Conservation (phyloP, 495 filamentous ascomycete genomes). For the Mytilinidion resinicola region DNA sequence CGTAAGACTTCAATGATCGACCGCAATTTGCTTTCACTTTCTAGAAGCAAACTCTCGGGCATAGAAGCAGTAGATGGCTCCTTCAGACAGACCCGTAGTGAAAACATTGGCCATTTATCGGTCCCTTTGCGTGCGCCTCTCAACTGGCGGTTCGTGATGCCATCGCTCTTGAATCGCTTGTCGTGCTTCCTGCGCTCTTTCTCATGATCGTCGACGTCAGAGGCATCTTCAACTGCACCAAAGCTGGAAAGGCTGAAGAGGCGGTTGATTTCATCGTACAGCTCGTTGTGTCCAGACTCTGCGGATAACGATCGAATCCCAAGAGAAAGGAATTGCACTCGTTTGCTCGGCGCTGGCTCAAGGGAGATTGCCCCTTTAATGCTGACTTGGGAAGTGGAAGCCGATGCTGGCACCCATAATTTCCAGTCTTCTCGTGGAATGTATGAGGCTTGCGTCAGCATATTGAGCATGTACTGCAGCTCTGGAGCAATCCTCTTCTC, state of each 20-base stretch:
- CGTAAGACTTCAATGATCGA: constrained; percentile 28
- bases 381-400: constrained; percentile 51
- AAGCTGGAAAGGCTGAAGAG: constrained; percentile 75
- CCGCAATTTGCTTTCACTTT: constrained; percentile 44
- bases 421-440: constrained; percentile 45
- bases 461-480: constrained; percentile 30
- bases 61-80: constrained; percentile 7
- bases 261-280: constrained; percentile 75
- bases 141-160: constrained; percentile 51
- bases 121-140: constrained; percentile 56
- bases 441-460: constrained; percentile 60
- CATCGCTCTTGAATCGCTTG: constrained; percentile 42
- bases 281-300: constrained; percentile 51
- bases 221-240: constrained; percentile 52
- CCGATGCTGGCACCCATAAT: constrained; percentile 63
- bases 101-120: constrained; percentile 90
- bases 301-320: constrained; percentile 47
- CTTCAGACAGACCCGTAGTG: constrained; percentile 58
- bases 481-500: background rate
- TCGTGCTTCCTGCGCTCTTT: constrained; percentile 37
- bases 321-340: constrained; percentile 72
- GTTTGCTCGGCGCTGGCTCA: constrained; percentile 60
- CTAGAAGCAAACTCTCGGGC: constrained; percentile 30
- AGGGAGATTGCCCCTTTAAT: constrained; percentile 66
- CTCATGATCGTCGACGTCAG: constrained; percentile 33